Conservation (phyloP, 2,329 filamentous ascomycete species). For the Dactylellina drechsleri region DNA sequence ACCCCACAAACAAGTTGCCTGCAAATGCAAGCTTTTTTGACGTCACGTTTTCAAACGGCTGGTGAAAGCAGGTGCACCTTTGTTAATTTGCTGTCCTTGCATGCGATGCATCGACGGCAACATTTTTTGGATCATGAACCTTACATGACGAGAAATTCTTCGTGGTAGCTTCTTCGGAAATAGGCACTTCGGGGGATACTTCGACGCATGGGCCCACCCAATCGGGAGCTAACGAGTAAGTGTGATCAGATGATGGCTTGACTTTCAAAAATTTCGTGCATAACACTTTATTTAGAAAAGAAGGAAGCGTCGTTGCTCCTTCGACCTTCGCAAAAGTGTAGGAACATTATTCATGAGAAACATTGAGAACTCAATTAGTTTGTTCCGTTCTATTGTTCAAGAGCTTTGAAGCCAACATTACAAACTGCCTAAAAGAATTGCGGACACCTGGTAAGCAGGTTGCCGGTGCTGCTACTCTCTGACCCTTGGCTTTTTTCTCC, state of each 20-base stretch:
- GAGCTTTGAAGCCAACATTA: background rate
- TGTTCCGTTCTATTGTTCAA: background rate
- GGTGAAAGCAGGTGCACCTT: conserved; percentile 43
- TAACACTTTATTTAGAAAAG: conserved; percentile 41
- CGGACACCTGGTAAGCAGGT: conserved; percentile 10
- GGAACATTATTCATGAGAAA: conserved; percentile 5
- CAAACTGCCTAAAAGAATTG: conserved; percentile 34
- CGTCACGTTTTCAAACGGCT: conserved; percentile 26
- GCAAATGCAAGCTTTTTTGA: conserved; percentile 25
- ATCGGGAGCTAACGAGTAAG: background rate
- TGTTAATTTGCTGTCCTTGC: conserved; percentile 51
- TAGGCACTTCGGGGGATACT: background rate
- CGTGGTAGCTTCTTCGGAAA: conserved; percentile 32
- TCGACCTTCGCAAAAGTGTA: conserved; percentile 20
- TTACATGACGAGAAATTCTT: conserved; percentile 17
- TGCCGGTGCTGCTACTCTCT: conserved; percentile 10
- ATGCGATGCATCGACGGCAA: conserved; percentile 36
- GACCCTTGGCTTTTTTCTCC: background rate
- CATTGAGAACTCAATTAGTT: background rate
- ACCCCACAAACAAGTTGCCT: conserved; percentile 39
- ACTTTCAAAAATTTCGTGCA: conserved; percentile 16
- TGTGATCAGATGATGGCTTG: conserved; percentile 15
- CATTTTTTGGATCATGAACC: conserved; percentile 16
- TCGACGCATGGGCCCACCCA: conserved; percentile 9
- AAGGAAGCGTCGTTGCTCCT: conserved; percentile 12